Percentiles rank a stretch among this genome's conserved stretches.
Conservation (phyloP, 2,329 filamentous ascomycete species). For the Lizonia empirigonia region DNA sequence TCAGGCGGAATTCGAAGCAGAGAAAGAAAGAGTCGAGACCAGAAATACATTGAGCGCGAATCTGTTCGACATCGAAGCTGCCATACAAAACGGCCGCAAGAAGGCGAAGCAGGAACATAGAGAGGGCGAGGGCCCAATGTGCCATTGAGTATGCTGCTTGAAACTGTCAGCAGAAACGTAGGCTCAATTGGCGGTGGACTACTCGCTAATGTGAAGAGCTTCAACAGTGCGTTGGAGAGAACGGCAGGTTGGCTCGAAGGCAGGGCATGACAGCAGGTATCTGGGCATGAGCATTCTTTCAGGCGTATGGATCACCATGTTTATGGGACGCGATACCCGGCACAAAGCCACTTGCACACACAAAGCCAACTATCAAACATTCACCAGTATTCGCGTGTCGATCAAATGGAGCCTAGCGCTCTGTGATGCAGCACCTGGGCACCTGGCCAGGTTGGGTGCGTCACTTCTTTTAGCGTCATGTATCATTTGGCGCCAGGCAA, state of each 20-base stretch:
- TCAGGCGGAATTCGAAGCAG: conserved; percentile 39
- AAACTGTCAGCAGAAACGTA: conserved; percentile 36
- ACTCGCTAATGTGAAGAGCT: conserved; percentile 35
- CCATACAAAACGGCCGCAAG: conserved; percentile 42
- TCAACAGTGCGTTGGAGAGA: conserved; percentile 44
- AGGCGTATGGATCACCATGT: conserved; percentile 3
- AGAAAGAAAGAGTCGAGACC: conserved; percentile 32
- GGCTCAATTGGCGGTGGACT: conserved; percentile 41
- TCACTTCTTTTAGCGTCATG: conserved; percentile 12
- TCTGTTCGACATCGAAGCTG: conserved; percentile 47
- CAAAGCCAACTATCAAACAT: not conserved
- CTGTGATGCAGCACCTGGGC: conserved; percentile 4
- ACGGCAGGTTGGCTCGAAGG: conserved; percentile 46
- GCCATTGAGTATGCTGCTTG: conserved; percentile 40
- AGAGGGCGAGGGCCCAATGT: conserved; percentile 43
- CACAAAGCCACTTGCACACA: conserved; percentile 6
- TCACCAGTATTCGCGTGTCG: conserved; percentile 1
- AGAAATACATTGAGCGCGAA: conserved; percentile 36
- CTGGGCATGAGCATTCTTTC: conserved; percentile 1
- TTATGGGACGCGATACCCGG: conserved; percentile 13
- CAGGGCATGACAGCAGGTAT: conserved; percentile 25
- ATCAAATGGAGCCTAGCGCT: conserved; percentile 8
- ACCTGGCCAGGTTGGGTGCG: too few relatives aligned
- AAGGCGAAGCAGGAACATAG: conserved; percentile 37
- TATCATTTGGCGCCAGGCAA: conserved; percentile 2